Evolutionary conservation across 257 asterid species (phyloP).

Genomic region (Rhazya stricta): DNA sequence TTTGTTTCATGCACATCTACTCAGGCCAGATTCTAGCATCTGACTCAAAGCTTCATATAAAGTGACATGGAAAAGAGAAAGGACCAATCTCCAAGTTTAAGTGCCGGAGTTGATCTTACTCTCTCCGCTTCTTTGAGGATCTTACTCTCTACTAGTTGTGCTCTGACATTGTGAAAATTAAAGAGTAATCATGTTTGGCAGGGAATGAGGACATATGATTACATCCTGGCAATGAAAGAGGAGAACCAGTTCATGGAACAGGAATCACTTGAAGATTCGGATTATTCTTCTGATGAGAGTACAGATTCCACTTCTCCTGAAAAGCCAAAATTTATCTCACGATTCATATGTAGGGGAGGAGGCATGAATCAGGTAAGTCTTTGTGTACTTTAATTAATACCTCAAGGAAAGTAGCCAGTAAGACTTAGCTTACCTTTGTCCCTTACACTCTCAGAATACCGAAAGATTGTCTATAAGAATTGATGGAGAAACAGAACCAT

Average conservation of each 20-base stretch:
- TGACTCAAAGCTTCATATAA: no score
- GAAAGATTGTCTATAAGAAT: slow-evolving; percentile 69
- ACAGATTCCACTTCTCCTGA: slow-evolving; percentile 53
- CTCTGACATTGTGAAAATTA: background rate
- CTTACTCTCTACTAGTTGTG: no score
- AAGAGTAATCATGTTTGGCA: slow-evolving; percentile 26
- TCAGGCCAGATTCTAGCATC: background rate
- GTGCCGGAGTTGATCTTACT: background rate
- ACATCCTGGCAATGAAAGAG: slow-evolving; percentile 90
- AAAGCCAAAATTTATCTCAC: slow-evolving; percentile 43
- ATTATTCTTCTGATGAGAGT: slow-evolving; percentile 61
- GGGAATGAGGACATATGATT: slow-evolving; percentile 98
- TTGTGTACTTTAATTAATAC: background rate
- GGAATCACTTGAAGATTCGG: slow-evolving; percentile 76
- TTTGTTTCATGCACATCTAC: background rate
- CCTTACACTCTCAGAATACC: slow-evolving; percentile 39
- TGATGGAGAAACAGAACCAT: slow-evolving; percentile 50
- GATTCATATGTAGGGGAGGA: slow-evolving; percentile 40
- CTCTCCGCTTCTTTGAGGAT: no score
- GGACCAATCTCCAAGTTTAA: background rate
- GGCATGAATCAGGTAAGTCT: slow-evolving; percentile 46
- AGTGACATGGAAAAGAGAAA: no score
- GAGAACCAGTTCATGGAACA: slow-evolving; percentile 56
- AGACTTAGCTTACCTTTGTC: background rate
- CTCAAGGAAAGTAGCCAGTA: background rate